Evolutionary conservation across 148 eudicot genomes (phyloP), one percentile per base, ranked within the genome.

Genomic region (Pouteria glomerata): DNA sequence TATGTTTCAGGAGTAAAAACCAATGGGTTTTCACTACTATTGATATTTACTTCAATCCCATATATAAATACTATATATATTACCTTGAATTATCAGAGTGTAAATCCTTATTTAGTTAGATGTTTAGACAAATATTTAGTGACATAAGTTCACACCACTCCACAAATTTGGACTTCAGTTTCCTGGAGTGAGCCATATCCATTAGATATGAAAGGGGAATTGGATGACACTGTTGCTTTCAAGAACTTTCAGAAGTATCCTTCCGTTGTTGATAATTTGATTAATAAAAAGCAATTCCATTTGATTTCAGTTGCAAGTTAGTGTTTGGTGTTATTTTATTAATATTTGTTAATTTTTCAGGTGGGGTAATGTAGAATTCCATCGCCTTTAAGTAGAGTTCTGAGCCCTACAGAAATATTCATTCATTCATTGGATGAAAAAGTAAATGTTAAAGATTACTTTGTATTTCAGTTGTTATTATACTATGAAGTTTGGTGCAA

Each of bases 331-430:
- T 45, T 45, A 45, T 2, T 45, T 6, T 45, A 6, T 0, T 50
- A 50, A 50, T 50, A 6, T 18, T 5, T 50, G 21, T 50, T 50
- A 50, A 50, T 13, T 50, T 50, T 50, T n/a, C 78, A 91, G 92
- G 78, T 92, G 97, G 95, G 90, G 92, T 30, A 63, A 78, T 70
- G 79, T 91, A 10, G 97, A 88, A 70, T 91, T 73, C 90, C 97
- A 31, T 77, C 88, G 52, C 97, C 97, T 29, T 91, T 89, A 53
- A 91, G 93, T 60, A 81, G 97, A 74, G 93, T 91, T 19, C 30
- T 91, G 66, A 91, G 93, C 74, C 66, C 97, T 33, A 89, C 91
- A 41, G 97, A 91, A 66, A 80, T 77, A 51, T 91, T 82, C 77
- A 85, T 91, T 76, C 97, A 86, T 71, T 68, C 88, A 33, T 78